These are phyloP conservation scores for Periglandula ipomoeae DNA, from an alignment of 2,329 filamentous ascomycete genomes.

Conservation along the genomic window DNA sequence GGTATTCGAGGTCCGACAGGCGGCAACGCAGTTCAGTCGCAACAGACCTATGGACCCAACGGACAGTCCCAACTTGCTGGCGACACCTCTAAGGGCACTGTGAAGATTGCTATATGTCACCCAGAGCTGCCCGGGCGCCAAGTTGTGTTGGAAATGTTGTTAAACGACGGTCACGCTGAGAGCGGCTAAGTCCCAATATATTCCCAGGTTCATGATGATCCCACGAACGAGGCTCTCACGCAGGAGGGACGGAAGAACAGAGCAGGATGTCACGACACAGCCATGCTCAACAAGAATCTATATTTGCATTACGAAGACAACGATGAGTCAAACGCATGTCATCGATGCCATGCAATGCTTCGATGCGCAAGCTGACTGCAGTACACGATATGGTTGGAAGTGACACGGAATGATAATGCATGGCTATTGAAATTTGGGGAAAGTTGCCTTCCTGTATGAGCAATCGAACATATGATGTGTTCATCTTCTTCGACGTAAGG, in stretches of 20 bases:
- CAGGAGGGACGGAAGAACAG: background rate
- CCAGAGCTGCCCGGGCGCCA: constrained; percentile 77
- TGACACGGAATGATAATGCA: no score
- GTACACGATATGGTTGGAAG: no score
- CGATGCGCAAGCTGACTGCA: no score
- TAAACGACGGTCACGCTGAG: constrained; percentile 74
- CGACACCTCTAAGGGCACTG: constrained; percentile 56
- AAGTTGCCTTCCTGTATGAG: background rate
- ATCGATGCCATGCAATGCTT: no score
- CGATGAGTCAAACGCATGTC: no score
- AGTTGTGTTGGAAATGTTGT: constrained; percentile 81
- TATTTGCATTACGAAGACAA: no score
- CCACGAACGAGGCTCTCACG: background rate
- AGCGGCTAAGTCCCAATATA: no score
- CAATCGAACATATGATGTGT: background rate
- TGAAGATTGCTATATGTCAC: constrained; percentile 94
- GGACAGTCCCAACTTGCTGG: constrained; percentile 25
- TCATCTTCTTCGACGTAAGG: background rate
- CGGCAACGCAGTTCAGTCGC: constrained; percentile 27
- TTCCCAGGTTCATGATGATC: no score
- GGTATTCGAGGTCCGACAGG: constrained; percentile 57
- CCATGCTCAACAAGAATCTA: no score
- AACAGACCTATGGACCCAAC: constrained; percentile 25
- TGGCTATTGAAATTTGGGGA: background rate
- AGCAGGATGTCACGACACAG: no score